phyloP scores from a whole-genome alignment of 2,329 filamentous ascomycete genomes.

The Calonectria crousiana region DNA sequence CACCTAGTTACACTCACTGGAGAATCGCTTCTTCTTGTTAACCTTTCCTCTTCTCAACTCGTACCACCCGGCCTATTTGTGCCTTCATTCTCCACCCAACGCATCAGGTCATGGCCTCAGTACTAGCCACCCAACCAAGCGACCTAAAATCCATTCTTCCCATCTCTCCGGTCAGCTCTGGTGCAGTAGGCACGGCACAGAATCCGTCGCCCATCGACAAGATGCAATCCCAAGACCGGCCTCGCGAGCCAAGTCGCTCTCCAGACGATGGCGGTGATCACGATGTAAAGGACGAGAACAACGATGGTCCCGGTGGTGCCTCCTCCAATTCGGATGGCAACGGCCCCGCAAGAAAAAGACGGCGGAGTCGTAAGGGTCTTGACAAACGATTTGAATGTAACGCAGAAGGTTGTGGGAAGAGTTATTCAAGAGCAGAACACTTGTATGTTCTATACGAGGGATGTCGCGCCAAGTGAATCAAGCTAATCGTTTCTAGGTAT shows the following conservation, averaged over 20 bases:
- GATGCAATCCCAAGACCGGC: constrained; percentile 50
- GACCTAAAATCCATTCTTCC: constrained; percentile 51
- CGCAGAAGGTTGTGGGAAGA: constrained; percentile 90
- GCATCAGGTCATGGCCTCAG: constrained; percentile 43
- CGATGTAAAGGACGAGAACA: constrained; percentile 53
- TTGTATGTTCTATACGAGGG: constrained; percentile 68
- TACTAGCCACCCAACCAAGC: constrained; percentile 40
- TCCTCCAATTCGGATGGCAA: constrained; percentile 68
- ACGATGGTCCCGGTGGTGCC: constrained; percentile 52
- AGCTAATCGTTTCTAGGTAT: constrained; percentile 62
- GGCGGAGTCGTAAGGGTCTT: constrained; percentile 80
- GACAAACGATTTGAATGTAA: constrained; percentile 89
- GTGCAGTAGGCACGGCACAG: constrained; percentile 57
- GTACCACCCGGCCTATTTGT: neutral
- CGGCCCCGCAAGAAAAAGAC: constrained; percentile 72
- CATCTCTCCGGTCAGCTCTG: constrained; percentile 53
- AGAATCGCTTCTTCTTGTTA: neutral
- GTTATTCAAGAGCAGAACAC: constrained; percentile 96
- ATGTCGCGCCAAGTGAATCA: neutral
- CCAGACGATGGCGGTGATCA: constrained; percentile 56
- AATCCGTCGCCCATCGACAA: constrained; percentile 51
- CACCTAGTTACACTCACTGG: neutral
- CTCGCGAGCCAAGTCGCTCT: constrained; percentile 57
- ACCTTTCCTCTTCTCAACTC: neutral
- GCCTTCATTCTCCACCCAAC: constrained; percentile 16